Evolutionary conservation across 768 basidiomycete species (phyloP), one percentile per base, ranked within the genome.

Genomic region (Neoboletus subvelutipes): DNA sequence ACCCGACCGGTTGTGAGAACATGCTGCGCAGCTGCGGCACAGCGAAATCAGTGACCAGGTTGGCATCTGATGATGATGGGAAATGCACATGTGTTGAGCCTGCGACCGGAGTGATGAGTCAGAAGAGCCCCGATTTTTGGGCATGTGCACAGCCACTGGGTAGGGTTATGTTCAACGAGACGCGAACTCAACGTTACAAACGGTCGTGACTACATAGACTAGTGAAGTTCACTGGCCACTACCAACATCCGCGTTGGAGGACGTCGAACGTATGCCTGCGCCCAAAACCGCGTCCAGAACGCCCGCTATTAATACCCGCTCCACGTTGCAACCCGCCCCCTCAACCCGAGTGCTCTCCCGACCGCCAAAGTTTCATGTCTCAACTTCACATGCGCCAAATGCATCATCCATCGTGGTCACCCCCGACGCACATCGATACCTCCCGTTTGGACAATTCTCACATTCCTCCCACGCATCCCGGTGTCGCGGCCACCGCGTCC

Each of bases 401-500:
- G 56, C 48, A 54, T 24, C 69, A 46, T 29, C 58, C 62, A 22
- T 50, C 67, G 13, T 58, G 61, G 37, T 53, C 68, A 9, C 39
- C 53, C 31, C 50, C 59, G 54, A 40, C 61, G 28, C 55, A 58
- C 53, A 36, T 22, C 54, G 52, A 66, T 41, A 43, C 56, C 45
- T 31, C 52, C 36, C 47, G 31, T 26, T 11, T 18, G 18, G 4
- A 50, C 28, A 15, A 17, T 20, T 50, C 52, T 9, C 49, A 34
- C 15, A 48, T 26, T 36, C 17, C 57, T 10, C 45, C 43, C 41
- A 8, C 59, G 9, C 49, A 46, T 11, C 59, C 60, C 36, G 52
- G 61, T 9, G 58, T 65, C 49, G 52, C 60, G 20, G 42, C 58
- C n/a, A 52, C 65, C 34, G 65, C 72, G 17, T 73, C 71, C 11